Evolutionary conservation across 2,329 filamentous ascomycete genomes (phyloP).

Genomic region (Exophiala mesophila): DNA sequence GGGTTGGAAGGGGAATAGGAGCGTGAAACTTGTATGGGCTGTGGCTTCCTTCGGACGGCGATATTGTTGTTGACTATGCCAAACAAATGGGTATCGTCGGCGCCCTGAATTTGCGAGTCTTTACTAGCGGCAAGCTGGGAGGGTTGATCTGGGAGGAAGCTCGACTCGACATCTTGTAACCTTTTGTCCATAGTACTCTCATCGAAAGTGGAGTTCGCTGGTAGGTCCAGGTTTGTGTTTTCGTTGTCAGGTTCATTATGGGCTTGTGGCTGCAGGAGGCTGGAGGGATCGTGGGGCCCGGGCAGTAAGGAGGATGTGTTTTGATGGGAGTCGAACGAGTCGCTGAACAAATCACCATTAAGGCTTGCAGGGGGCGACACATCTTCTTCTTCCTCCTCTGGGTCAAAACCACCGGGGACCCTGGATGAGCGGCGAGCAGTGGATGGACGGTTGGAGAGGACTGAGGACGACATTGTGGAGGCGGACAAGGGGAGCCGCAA

Average conservation of each 20-base stretch:
- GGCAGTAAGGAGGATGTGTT: slow-evolving; percentile 11
- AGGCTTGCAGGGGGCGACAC: slow-evolving; percentile 16
- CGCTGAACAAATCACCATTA: slow-evolving; percentile 15
- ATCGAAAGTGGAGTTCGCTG: slow-evolving; percentile 40
- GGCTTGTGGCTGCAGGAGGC: slow-evolving; percentile 19
- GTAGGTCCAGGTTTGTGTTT: slow-evolving; percentile 13
- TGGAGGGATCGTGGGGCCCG: slow-evolving; percentile 21
- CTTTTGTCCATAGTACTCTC: slow-evolving; percentile 57
- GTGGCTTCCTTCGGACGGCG: slow-evolving; percentile 19
- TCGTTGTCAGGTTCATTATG: too few relatives aligned
- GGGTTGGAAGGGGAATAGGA: slow-evolving; percentile 12
- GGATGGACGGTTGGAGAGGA: slow-evolving; percentile 13
- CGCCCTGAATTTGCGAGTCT: slow-evolving; percentile 28
- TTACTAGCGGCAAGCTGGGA: slow-evolving; percentile 38
- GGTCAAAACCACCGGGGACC: slow-evolving; percentile 34
- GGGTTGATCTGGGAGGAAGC: slow-evolving; percentile 56
- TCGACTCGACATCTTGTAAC: slow-evolving; percentile 59
- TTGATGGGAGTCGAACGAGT: slow-evolving; percentile 8
- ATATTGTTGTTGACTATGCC: slow-evolving; percentile 32
- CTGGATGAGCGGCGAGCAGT: slow-evolving; percentile 25
- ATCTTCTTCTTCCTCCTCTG: slow-evolving; percentile 28
- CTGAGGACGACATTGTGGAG: slow-evolving; percentile 22
- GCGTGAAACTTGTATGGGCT: slow-evolving; percentile 14
- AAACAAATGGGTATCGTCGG: slow-evolving; percentile 43
- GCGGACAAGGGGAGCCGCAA: neutral